Evolutionary conservation across 2,329 filamentous ascomycete species (phyloP).

Genomic region (Colletotrichum simmondsii): DNA sequence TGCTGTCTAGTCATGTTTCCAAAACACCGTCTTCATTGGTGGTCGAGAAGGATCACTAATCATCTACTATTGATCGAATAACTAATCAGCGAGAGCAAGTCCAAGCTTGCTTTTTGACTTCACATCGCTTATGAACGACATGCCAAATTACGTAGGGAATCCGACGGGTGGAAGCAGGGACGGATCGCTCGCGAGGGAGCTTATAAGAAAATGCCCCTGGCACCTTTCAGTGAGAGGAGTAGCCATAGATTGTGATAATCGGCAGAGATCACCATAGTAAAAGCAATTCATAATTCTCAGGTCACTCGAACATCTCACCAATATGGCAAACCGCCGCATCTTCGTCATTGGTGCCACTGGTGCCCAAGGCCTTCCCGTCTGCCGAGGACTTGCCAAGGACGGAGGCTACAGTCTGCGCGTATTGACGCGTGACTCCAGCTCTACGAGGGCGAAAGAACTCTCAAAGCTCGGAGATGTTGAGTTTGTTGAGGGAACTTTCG

Average conservation of each 20-base stretch:
- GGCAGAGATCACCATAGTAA: not conserved
- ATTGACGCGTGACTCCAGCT: conserved; percentile 58
- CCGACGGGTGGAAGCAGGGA: not conserved
- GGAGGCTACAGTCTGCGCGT: conserved; percentile 56
- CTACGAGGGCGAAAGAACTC: conserved; percentile 53
- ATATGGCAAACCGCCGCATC: conserved; percentile 36
- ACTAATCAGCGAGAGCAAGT: not conserved
- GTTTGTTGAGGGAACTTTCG: conserved; percentile 58
- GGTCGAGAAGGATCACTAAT: not conserved
- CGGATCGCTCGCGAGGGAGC: not conserved
- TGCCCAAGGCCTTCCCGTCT: conserved; percentile 61
- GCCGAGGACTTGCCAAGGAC: conserved; percentile 53
- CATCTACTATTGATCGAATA: not conserved
- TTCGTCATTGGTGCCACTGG: conserved; percentile 61
- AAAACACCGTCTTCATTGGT: not conserved
- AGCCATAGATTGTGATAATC: not conserved
- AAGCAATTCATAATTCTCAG: not conserved
- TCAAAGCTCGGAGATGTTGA: conserved; percentile 53
- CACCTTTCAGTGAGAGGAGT: not conserved
- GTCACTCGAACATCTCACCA: not conserved
- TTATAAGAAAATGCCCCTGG: not conserved
- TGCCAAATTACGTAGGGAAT: not conserved
- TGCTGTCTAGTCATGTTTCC: not conserved
- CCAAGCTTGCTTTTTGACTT: not conserved
- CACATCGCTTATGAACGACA: not conserved